A percentile compares a stretch with the other conserved stretches of the same genome.
Evolutionary conservation across 1,284 basidiomycete species (phyloP).

Genomic region (Ceratobasidium theobromae): DNA sequence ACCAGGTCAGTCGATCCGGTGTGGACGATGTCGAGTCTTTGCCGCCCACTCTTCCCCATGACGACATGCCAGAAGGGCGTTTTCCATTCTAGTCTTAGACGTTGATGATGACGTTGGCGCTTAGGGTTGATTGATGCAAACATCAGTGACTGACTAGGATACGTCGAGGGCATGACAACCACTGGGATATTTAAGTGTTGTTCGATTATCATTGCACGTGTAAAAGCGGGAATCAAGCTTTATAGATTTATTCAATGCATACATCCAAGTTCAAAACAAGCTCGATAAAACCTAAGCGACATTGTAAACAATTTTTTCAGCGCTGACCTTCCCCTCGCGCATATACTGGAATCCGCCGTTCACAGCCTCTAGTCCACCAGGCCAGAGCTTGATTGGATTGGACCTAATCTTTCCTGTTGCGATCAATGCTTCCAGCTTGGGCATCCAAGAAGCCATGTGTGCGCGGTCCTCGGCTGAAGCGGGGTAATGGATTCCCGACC

Average conservation of each 20-base stretch:
- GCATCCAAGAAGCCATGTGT: slow-evolving; percentile 38
- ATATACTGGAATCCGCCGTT: slow-evolving; percentile 28
- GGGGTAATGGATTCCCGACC: slow-evolving; percentile 36
- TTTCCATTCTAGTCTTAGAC: too few species aligned
- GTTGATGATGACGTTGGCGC: too few species aligned
- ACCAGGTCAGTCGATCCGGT: too few species aligned
- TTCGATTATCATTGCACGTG: not conserved
- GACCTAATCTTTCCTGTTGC: slow-evolving; percentile 36
- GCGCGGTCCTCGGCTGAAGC: slow-evolving; percentile 39
- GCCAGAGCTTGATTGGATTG: slow-evolving; percentile 37
- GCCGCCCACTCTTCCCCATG: too few species aligned
- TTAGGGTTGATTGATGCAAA: too few species aligned
- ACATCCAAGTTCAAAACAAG: too few species aligned
- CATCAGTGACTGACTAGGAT: too few species aligned
- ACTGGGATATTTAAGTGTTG: not conserved
- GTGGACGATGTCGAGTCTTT: too few species aligned
- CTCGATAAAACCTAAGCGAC: slow-evolving; percentile 4
- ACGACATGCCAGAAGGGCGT: too few species aligned
- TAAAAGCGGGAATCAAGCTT: not conserved
- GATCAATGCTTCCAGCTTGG: slow-evolving; percentile 36
- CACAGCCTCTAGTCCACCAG: slow-evolving; percentile 22
- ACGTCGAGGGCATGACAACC: too few species aligned
- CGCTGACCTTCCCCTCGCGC: slow-evolving; percentile 37
- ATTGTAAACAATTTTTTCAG: slow-evolving; percentile 36
- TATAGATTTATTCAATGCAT: too few species aligned